phyloP scores from a whole-genome alignment of 805 yeast genomes.

The Sungouiella thailandica region DNA sequence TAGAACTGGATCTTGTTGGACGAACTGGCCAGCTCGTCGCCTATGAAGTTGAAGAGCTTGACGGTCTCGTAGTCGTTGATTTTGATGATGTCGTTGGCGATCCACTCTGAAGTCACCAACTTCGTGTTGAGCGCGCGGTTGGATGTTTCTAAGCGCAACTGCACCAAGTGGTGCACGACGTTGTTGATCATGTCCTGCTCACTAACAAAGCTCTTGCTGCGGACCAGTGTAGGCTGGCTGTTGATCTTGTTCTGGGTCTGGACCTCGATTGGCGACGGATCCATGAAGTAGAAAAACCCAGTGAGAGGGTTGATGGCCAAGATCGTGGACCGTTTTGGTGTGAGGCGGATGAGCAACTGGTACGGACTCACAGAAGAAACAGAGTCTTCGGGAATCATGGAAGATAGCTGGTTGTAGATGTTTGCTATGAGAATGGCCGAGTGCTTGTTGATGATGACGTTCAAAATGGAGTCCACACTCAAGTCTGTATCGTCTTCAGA shows the following conservation, averaged over 20 bases:
- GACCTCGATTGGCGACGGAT: constrained; percentile 35
- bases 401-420: constrained; percentile 14
- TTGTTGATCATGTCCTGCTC: constrained; percentile 28
- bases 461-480: constrained; percentile 31
- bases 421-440: constrained; percentile 28
- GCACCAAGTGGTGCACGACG: constrained; percentile 35
- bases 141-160: constrained; percentile 45
- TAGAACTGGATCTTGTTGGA: constrained; percentile 31
- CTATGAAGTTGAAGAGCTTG: constrained; percentile 33
- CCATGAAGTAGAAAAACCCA: constrained; percentile 36
- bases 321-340: constrained; percentile 27
- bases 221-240: constrained; percentile 13
- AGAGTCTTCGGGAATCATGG: constrained; percentile 10
- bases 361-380: constrained; percentile 23
- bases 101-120: constrained; percentile 67
- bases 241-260: constrained; percentile 29
- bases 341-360: constrained; percentile 29
- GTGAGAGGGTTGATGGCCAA: constrained; percentile 38
- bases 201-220: constrained; percentile 19
- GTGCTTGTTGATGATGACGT: constrained; percentile 35
- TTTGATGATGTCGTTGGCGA: constrained; percentile 48
- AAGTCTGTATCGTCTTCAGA: constrained; percentile 25
- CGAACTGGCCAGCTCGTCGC: constrained; percentile 17
- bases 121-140: constrained; percentile 49
- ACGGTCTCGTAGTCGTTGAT: constrained; percentile 44